Base-by-base conservation (phyloP, 2,329 filamentous ascomycete species). In the Aspergillus piperis region DNA sequence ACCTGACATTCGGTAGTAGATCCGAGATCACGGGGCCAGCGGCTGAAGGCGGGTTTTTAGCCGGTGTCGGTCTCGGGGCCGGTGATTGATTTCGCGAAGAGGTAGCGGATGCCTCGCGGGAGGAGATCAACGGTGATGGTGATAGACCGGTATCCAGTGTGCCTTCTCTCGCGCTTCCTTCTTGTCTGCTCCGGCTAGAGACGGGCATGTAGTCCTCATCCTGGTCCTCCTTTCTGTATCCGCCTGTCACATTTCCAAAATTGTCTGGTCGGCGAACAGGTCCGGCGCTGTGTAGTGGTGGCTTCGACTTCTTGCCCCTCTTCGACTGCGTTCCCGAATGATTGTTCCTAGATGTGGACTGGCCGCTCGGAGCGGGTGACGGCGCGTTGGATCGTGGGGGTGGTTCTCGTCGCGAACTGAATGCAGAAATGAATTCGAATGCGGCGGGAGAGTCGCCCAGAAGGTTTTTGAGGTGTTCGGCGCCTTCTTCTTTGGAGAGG, bases 11-110 rank as follows among this genome's bases (percentile, higher is more conserved):
- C 8, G 78, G 82, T 21, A 83, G 80, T 30, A 84, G 80, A 63
- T 98, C 94, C 0, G 91, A 95, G 57, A 96, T 91, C 41, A 97
- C 79, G 15, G 88, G 88, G 0, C 94, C 94, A 0, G 88, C 83
- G 8, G 90, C 89, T 2, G 90, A 90, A 1, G 87, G 86, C 1
- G 87, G 86, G 4, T 75, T 65, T 82, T 88, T 73, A 36, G 64
- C 51, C 53, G 44, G 17, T 13, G 47, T 23, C n/a, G 59, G 57
- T 47, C 65, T 58, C 8, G 67, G 70, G 10, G 69, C 70, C 2
- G 82, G 77, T 32, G 76, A 77, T 61, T 74, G 78, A 58, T 74
- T 75, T 66, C 76, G 76, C 64, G 79, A 80, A 2, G 81, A 78
- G 3, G 81, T 79, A 13, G 80, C 73, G 38, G 82, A 75, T 55